Base-by-base conservation (phyloP, 371 early-diverging fungal species). In the Rhizopus sp. region DNA sequence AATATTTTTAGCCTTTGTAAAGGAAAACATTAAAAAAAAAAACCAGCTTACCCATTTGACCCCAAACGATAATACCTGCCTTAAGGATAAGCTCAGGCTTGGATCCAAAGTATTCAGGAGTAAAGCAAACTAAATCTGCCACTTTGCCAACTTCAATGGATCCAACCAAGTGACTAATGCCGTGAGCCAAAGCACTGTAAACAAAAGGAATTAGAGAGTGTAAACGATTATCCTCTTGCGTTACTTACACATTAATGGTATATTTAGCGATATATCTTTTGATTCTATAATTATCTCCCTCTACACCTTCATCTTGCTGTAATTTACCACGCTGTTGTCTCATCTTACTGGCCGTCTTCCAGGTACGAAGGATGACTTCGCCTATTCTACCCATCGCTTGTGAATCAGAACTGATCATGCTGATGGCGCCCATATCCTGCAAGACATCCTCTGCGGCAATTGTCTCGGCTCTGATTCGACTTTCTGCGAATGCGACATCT, bases 381-480 rank as follows among this genome's bases (percentile, higher is more conserved):
- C 95, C 96, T 30, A 94, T 85, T 9, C 96, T 84, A 9, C 96
- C 97, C 96, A 97, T 97, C 4, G 97, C 96, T 71, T 92, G 93
- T 6, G 89, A 81, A 66, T 97, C 97, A 12, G 91, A 91, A 60
- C 89, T 88, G 59, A 97, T 93, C 75, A 95, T 90, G 55, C 87
- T 84, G 47, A 97, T 93, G 15, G 95, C 94, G 17, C 97, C 97
- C 50, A 92, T 72, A 59, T 95, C 97, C 59, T 94, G 94, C 63
- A 97, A 66, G 7, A 92, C 85, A 61, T 94, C 97, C 64, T 97
- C 96, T 13, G 95, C 96, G 10, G 91, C 93, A 70, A 97, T 97
- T 0, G 97, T 97, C 66, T 97, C 96, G 13, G 89, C 94, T 32
- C 97, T 85, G 64, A 97, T 97, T 55, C 97, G 84, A 59, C 89